Evolutionary conservation across 2,329 filamentous ascomycete genomes (phyloP), one percentile per base, ranked within the genome.

Genomic region (Claviceps spartinae): DNA sequence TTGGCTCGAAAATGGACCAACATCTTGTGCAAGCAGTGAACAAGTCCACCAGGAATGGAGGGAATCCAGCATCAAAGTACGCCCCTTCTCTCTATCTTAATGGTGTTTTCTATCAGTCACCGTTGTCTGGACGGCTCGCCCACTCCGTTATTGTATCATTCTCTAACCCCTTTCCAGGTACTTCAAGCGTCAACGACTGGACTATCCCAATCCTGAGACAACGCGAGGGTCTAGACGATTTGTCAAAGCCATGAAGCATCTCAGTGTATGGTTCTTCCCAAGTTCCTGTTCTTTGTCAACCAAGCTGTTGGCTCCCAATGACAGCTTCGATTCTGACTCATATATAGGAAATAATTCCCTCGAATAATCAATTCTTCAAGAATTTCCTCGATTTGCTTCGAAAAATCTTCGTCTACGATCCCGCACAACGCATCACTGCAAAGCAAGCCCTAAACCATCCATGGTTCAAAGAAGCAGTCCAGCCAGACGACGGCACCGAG

Each of bases 181-280:
- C 59, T 86, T 86, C 65, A 85, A 84, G 63, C 72, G 81, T 22
- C 68, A 76, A 38, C 79, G 75, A 62, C 71, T 86, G 20, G 82
- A 85, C 57, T 86, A 85, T 56, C 82, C 82, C 3, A 76, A 75
- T 2, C 58, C 69, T 2, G 81, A 85, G 13, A 85, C 82, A 0
- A 81, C 79, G 0, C 71, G 81, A 52, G 80, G 81, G 3, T 85
- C 81, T 1, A 72, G 75, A 55, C 72, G 80, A 59, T 86, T 85
- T 60, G 82, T 86, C 13, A 82, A 81, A 64, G 81, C 80, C n/a
- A 86, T 86, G 82, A 85, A 85, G 64, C 73, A 73, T 52, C 67
- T 86, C 30, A 72, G 77, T 54, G 82, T 85, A 69, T 57, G 78
- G 68, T 2, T 20, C 40, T 20, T 22, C 40, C 18, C 5, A 13